Conservation (phyloP, 495 filamentous ascomycete genomes). For the Endocarpon pusillum region DNA sequence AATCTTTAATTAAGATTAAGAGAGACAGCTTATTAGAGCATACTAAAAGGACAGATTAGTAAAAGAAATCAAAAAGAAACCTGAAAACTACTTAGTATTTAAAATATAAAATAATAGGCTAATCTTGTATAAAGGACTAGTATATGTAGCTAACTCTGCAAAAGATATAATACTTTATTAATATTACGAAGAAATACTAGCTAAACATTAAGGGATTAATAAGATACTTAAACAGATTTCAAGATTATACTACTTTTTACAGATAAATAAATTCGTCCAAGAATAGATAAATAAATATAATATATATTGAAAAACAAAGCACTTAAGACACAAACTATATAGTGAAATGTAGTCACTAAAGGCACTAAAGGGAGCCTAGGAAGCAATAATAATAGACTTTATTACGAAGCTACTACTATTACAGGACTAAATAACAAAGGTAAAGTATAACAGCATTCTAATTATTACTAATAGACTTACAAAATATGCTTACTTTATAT, state of each 20-base stretch:
- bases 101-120: not conserved
- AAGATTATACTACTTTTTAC: too few species aligned
- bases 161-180: not conserved
- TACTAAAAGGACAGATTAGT: not conserved
- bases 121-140: not conserved
- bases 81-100: not conserved
- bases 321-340: not conserved
- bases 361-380: not conserved
- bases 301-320: not conserved
- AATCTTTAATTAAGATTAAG: too few species aligned
- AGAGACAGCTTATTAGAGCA: too few species aligned
- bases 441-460: not conserved
- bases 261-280: constrained; percentile 13
- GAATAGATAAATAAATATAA: constrained; percentile 15
- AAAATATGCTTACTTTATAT: not conserved
- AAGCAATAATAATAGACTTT: constrained; percentile 3
- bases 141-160: not conserved
- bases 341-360: not conserved
- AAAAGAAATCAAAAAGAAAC: not conserved
- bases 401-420: constrained; percentile 4
- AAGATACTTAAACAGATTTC: too few species aligned
- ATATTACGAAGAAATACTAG: too few species aligned
- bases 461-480: not conserved
- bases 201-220: constrained; percentile 6
- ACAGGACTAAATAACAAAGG: constrained; percentile 1